Percentiles rank a stretch among this genome's conserved stretches.
Evolutionary conservation across 139 green algal genomes (phyloP).

Genomic region (Yamagishiella unicocca): DNA sequence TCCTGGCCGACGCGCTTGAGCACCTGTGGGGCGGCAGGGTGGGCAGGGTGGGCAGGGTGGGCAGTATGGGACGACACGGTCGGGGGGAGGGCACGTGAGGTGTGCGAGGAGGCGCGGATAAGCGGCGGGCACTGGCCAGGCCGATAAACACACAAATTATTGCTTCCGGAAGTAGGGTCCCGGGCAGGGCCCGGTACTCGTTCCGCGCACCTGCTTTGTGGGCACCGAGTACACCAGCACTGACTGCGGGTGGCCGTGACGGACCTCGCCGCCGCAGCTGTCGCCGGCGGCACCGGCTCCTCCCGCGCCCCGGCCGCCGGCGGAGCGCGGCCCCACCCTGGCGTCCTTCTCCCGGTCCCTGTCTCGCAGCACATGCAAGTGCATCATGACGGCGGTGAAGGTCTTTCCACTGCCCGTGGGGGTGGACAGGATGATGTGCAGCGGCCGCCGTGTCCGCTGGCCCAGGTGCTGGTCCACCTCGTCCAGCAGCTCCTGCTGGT

Average conservation of each 20-base stretch:
- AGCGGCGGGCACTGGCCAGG: too few species aligned
- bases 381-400: constrained; percentile 68
- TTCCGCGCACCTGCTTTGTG: constrained; percentile 55
- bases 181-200: background rate
- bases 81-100: too few species aligned
- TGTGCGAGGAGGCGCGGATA: too few species aligned
- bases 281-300: too few species aligned
- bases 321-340: background rate
- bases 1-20: constrained; percentile 70
- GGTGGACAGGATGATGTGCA: constrained; percentile 65
- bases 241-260: constrained; percentile 29
- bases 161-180: too few species aligned
- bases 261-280: background rate
- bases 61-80: background rate
- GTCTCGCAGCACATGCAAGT: constrained; percentile 58
- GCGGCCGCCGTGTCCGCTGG: background rate
- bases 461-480: constrained; percentile 56
- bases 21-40: constrained; percentile 40
- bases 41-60: too few species aligned
- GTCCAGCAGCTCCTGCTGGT: constrained; percentile 68
- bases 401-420: constrained; percentile 70
- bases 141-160: too few species aligned
- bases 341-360: background rate
- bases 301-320: background rate
- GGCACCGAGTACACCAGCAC: constrained; percentile 71